Base-by-base conservation (phyloP, 805 yeast species). In the Candida railenensis region DNA sequence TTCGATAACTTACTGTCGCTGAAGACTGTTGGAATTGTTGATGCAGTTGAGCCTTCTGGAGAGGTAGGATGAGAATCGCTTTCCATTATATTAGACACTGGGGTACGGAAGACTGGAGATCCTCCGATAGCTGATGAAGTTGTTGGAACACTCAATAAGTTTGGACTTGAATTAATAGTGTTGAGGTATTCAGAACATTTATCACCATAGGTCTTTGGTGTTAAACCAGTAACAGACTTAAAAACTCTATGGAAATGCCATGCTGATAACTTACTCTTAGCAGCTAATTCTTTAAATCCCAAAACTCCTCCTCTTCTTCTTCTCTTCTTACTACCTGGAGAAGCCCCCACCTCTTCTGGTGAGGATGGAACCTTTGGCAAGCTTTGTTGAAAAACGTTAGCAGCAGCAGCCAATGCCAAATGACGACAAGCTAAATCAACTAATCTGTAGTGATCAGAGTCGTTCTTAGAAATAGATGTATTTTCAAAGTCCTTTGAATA, bases 211-310 rank as follows among this genome's bases (percentile, higher is more conserved):
- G 88, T 85, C 69, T 89, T 87, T 20, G 96, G 96, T 1, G 96
- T 89, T 48, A 88, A 76, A 2, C 95, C 92, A 3, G 95, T 87
- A 50, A 89, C 87, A 46, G 84, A 79, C 65, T 89, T 85, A 73
- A 89, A 89, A 20, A 89, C 96, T 43, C 96, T 73, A 71, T 89
- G 96, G 66, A 89, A 89, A 65, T 89, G 96, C 96, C 96, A 89
- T 21, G 96, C 94, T 9, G 89, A 80, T 48, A 89, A 75, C 53
- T 85, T 85, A 8, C 90, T 83, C 59, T 89, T 86, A 18, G 88
- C 83, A 7, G 96, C 96, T 58, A 89, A 74, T 62, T 89, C 96
- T 63, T 88, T 87, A 70, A 89, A 89, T 0, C 91, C 92, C 40
- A 85, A 66, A 9, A 85, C 88, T 37, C 89, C 90, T 16, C 92